Evolutionary conservation across 1,139 yeast genomes (phyloP), one percentile per base, ranked within the genome.

Genomic region (Candida sp.): DNA sequence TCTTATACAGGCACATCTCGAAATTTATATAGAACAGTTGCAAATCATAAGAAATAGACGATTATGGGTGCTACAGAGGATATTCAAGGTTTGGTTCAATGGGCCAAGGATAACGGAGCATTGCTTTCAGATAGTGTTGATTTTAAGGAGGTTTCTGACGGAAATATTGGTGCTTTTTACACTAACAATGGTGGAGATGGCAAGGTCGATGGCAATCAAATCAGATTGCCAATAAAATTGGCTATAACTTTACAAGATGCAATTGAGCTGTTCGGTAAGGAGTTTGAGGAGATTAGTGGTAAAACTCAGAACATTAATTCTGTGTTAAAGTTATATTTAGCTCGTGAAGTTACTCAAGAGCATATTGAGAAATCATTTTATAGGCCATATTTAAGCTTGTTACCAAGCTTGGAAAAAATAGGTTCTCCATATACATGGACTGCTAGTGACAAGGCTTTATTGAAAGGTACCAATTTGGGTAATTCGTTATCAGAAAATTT

Each of bases 391-490:
- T 57, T 88, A 30, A 60, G 69, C 23, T 58, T 75, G n/a, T 69
- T 89, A 22, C 96, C 96, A 0, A 49, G 58, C 2, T 66, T 77
- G 4, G 54, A 55, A 3, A 65, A 70, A 11, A 71, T 80, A 23
- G 73, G 73, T 33, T 72, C 84, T 5, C 95, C 96, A 1, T 76
- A 79, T 43, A 79, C 78, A 45, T 88, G 91, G 88, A 61, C 64
- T 12, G 60, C 72, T 0, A 64, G 64, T 5, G 86, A 84, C 38
- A 68, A 77, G 47, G 59, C 63, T 2, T 61, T 73, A 43, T 60
- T 89, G 6, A 67, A 72, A 38, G 95, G 91, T 0, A 84, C 95
- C 1, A 68, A 68, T 42, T 58, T 75, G 43, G 79, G 79, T 1
- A 66, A 64, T 45, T 70, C 76, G 0, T 60, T 75, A 29, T 58